phyloP scores from a whole-genome alignment of 2,329 filamentous ascomycete genomes.

The Emmonsiellopsis sp. region DNA sequence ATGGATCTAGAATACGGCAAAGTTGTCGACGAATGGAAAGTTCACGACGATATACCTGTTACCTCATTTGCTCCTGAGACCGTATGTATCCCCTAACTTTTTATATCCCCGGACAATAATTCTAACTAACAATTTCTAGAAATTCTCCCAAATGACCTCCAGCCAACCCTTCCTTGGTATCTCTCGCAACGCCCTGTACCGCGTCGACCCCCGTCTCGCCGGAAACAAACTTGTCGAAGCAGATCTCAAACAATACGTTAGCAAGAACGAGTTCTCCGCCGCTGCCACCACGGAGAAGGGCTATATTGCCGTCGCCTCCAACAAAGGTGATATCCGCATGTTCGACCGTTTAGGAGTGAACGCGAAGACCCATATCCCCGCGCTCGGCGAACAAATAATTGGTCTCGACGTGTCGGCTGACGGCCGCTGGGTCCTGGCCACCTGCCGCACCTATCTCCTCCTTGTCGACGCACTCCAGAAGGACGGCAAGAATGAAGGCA shows the following conservation, averaged over 20 bases:
- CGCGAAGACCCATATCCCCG: constrained; percentile 93
- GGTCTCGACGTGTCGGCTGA: constrained; percentile 93
- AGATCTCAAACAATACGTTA: constrained; percentile 88
- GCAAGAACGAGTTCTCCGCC: constrained; percentile 95
- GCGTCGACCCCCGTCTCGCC: constrained; percentile 79
- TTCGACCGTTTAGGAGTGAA: constrained; percentile 96
- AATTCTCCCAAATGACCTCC: constrained; percentile 94
- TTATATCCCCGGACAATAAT: background rate
- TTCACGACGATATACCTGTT: constrained; percentile 92
- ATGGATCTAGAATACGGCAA: constrained; percentile 99
- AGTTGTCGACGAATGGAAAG: constrained; percentile 96
- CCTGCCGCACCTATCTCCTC: constrained; percentile 86
- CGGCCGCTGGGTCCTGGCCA: constrained; percentile 89
- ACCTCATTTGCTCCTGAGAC: constrained; percentile 88
- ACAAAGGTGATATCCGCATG: constrained; percentile 94
- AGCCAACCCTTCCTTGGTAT: constrained; percentile 93
- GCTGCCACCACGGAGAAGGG: constrained; percentile 92
- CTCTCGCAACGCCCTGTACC: constrained; percentile 85
- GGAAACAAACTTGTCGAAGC: constrained; percentile 89
- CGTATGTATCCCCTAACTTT: constrained; percentile 29
- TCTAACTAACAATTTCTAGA: constrained; percentile 41
- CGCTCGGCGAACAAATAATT: constrained; percentile 87
- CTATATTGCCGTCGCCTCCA: constrained; percentile 91
- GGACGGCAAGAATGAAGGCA: constrained; percentile 89
- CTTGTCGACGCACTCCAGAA: constrained; percentile 88